A percentile compares a stretch with the other conserved stretches of the same genome.
These are phyloP conservation scores for Yamadazyma trypodendri DNA, from an alignment of 1,139 yeast genomes.

Conservation along the genomic window DNA sequence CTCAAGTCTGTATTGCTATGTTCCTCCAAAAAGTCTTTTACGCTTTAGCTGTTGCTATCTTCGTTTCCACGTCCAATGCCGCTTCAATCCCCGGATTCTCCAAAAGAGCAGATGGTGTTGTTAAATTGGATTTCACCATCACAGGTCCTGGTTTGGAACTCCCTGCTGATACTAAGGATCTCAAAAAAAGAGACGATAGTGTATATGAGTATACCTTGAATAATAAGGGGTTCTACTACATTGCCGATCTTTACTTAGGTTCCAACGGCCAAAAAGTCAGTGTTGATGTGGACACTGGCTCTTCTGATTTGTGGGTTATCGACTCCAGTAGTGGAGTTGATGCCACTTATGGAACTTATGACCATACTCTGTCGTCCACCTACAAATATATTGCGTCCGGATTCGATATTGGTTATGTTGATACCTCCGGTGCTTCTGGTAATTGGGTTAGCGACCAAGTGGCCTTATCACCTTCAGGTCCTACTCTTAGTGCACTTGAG, in stretches of 20 bases:
- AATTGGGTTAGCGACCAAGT: constrained; percentile 53
- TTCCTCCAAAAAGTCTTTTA: background rate
- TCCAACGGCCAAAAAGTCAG: constrained; percentile 27
- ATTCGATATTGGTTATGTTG: constrained; percentile 55
- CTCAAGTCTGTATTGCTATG: background rate
- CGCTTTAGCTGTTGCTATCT: constrained; percentile 11
- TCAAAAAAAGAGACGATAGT: constrained; percentile 4
- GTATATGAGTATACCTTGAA: constrained; percentile 4
- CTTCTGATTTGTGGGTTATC: constrained; percentile 47
- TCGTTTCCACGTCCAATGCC: constrained; percentile 6
- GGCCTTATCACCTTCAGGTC: constrained; percentile 10
- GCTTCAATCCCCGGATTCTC: constrained; percentile 12
- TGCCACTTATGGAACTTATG: constrained; percentile 13
- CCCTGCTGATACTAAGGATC: background rate
- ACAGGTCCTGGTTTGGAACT: constrained; percentile 1
- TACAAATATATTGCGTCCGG: constrained; percentile 33
- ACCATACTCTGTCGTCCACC: constrained; percentile 17
- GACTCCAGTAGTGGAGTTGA: constrained; percentile 11
- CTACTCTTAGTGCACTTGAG: constrained; percentile 6
- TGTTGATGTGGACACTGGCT: constrained; percentile 46
- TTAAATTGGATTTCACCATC: constrained; percentile 13
- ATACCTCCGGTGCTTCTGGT: constrained; percentile 59
- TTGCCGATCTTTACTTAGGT: constrained; percentile 41
- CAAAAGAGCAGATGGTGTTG: constrained; percentile 14
- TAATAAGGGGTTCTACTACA: constrained; percentile 36